These are phyloP conservation scores for Eremochloa ophiuroides DNA, from an alignment of 176 grass and related monocot species.

Conservation along the genomic window DNA sequence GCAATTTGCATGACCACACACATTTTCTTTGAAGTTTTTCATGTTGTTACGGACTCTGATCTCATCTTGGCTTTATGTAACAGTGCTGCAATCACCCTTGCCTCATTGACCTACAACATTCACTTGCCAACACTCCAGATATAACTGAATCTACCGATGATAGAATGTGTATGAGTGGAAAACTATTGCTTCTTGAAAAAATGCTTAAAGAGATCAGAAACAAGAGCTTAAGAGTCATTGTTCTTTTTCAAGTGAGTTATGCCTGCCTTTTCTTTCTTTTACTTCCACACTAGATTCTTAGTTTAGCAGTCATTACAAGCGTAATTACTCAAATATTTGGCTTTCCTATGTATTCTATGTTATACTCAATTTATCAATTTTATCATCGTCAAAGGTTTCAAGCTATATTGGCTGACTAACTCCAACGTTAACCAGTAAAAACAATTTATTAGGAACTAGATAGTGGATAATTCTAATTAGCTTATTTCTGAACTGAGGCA, in stretches of 20 bases:
- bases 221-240: constrained; percentile 47
- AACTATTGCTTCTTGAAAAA: constrained; percentile 75
- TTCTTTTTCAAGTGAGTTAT: constrained; percentile 78
- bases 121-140: constrained; percentile 29
- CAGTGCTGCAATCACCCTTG: constrained; percentile 96
- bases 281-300: constrained; percentile 3
- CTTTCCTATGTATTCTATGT: background rate
- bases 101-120: constrained; percentile 52
- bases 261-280: background rate
- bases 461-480: constrained; percentile 6
- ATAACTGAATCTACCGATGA: constrained; percentile 38
- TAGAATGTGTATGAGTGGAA: constrained; percentile 56
- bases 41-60: constrained; percentile 11
- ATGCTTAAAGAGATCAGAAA: constrained; percentile 61
- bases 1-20: background rate
- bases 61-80: constrained; percentile 25
- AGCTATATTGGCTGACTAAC: background rate
- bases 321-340: background rate
- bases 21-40: constrained; percentile 9
- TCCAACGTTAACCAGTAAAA: constrained; percentile 3
- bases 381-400: constrained; percentile 18
- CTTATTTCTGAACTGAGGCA: background rate
- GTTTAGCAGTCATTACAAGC: background rate
- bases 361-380: background rate
- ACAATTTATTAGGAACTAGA: background rate